Evolutionary conservation across 2,329 filamentous ascomycete species (phyloP), one percentile per base, ranked within the genome.

Genomic region (Cadophora sp.): DNA sequence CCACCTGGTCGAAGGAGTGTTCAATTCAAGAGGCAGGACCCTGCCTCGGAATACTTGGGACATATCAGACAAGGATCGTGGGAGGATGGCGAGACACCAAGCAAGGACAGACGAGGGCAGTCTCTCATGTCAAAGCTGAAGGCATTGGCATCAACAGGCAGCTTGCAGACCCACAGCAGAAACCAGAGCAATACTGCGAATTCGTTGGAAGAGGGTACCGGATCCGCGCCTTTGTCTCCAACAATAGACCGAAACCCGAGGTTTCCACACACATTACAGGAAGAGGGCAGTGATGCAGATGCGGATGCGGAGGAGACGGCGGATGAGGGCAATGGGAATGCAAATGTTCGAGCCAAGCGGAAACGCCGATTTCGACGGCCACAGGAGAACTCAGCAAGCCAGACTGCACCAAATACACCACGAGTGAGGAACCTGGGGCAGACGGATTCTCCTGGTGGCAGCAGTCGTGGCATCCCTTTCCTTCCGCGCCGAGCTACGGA

Each of bases 261-360:
- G 66, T 82, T 88, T 71, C 86, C 86, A 11, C 82, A 85, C 24
- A 87, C 84, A 0, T 78, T 89, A 65, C 77, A 80, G 68, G 85
- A 86, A 68, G 86, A 85, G 70, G 89, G 87, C 24, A 92, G 89
- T 77, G 92, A 94, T 78, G 88, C 84, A 16, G 90, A 92, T 75
- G 92, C 91, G 0, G 94, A 97, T 78, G 92, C 91, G 1, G 94
- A 97, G 77, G 93, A 96, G 77, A 97, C 93, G 55, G 92, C 90
- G 0, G 93, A 94, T 63, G 94, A 97, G 76, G 85, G 85, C n/a
- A 81, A 81, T 22, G 75, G 80, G n/a, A 77, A 81, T 16, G 82
- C 83, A 63, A 75, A 80, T 31, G 74, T 79, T 1, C 86, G 85
- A 70, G 83, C 83, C 37, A 92, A 87, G 79, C 89, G 86, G 79